A percentile compares a stretch with the other conserved stretches of the same genome.
Evolutionary conservation across 208 protist genomes (phyloP).

Genomic region (Wallacemonas sp.): DNA sequence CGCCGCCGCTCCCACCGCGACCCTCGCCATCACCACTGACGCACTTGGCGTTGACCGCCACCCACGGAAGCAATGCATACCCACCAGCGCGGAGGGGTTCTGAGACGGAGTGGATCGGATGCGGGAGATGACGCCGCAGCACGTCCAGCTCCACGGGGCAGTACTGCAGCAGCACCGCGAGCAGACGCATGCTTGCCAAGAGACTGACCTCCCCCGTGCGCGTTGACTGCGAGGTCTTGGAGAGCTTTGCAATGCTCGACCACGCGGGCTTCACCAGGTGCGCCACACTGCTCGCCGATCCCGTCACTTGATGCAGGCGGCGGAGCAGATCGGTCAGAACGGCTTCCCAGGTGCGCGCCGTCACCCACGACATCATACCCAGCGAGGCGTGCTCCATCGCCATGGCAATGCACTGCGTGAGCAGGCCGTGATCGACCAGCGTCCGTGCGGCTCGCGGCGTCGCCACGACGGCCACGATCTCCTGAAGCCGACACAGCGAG

Average conservation of each 20-base stretch:
- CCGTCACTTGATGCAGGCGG: constrained; percentile 15
- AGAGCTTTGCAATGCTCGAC: constrained; percentile 25
- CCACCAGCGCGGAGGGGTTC: constrained; percentile 39
- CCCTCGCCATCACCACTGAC: not conserved
- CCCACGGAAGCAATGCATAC: constrained; percentile 34
- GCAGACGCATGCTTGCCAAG: constrained; percentile 34
- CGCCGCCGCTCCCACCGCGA: not conserved
- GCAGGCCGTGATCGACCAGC: constrained; percentile 20
- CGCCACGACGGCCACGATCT: constrained; percentile 30
- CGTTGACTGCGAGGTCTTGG: constrained; percentile 12
- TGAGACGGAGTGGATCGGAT: constrained; percentile 42
- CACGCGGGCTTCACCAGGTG: constrained; percentile 26
- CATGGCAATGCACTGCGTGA: constrained; percentile 29
- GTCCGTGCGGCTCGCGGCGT: constrained; percentile 1
- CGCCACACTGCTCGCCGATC: constrained; percentile 16
- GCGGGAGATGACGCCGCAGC: constrained; percentile 51
- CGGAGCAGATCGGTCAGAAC: constrained; percentile 24
- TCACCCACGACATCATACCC: constrained; percentile 48
- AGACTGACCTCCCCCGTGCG: constrained; percentile 16
- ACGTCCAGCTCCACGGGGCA: constrained; percentile 31
- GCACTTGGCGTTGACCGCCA: constrained; percentile 10
- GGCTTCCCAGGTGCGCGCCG: constrained; percentile 40
- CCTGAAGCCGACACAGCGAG: constrained; percentile 24
- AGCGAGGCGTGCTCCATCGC: constrained; percentile 39
- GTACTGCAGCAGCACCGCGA: constrained; percentile 47